Evolutionary conservation across 257 asterid species (phyloP).

Genomic region (Gardenia jasminoides): DNA sequence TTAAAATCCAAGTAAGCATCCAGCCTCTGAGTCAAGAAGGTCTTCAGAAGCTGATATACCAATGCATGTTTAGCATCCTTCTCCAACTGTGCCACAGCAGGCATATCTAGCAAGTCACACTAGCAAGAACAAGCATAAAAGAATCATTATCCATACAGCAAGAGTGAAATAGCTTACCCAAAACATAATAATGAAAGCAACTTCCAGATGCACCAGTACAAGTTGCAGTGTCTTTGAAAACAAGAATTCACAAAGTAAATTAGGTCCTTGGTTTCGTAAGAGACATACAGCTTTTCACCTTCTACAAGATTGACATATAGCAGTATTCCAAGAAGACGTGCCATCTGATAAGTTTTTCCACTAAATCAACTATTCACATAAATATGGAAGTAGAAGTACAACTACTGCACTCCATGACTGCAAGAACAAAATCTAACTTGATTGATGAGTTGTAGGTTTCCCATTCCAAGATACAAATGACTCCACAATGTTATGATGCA

Average conservation of each 20-base stretch:
- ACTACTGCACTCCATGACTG: background rate
- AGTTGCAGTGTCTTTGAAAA: background rate
- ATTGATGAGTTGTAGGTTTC: background rate
- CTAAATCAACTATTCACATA: background rate
- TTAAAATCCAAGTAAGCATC: slow-evolving; percentile 77
- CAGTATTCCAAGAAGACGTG: background rate
- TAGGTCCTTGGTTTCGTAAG: background rate
- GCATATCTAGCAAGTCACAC: slow-evolving; percentile 84
- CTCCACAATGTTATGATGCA: background rate
- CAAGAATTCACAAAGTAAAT: background rate
- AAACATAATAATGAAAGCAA: background rate
- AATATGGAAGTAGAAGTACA: background rate
- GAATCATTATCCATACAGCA: background rate
- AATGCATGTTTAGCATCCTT: slow-evolving; percentile 61
- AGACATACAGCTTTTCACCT: background rate
- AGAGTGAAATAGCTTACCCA: background rate
- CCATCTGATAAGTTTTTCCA: background rate
- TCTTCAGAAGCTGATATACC: slow-evolving; percentile 71
- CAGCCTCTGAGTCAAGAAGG: slow-evolving; percentile 77
- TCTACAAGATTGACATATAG: background rate
- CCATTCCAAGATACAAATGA: background rate
- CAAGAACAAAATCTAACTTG: background rate
- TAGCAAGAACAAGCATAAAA: slow-evolving; percentile 21
- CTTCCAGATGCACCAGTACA: background rate
- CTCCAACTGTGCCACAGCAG: slow-evolving; percentile 86